Base-by-base conservation (phyloP, 2,329 filamentous ascomycete genomes). In the Paecilomyces variotii region DNA sequence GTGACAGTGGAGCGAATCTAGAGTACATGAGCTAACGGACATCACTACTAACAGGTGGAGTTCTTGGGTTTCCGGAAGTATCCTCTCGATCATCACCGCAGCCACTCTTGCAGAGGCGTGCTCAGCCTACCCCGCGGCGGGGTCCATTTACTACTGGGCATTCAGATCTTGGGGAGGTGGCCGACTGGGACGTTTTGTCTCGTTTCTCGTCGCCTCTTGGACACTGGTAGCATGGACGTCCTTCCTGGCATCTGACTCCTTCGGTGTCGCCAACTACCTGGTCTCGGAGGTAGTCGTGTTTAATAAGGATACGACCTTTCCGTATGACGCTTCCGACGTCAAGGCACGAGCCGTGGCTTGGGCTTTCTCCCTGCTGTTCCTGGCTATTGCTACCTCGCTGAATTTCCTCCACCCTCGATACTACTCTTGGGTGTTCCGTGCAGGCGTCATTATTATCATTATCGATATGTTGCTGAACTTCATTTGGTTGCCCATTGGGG, bases 171-270 rank as follows among this genome's bases (percentile, higher is more conserved):
- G 60, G 63, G 65, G 66, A 49, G 65, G 65, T 56, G 65, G 67
- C 45, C 56, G 61, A 26, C 2, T 63, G 4, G 65, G 63, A 7
- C 63, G 66, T 56, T 76, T 82, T 65, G 28, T 68, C 54, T 67
- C 65, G 1, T 82, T 81, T 64, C 67, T 83, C 14, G 80, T 82
- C 6, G 81, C 81, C 0, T 82, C 80, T 76, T 83, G 81, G 80
- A 80, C 76, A 56, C 79, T 79, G 0, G 82, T 80, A 2, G 81
- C 81, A 0, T 83, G 81, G 81, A 83, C 80, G 0, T 76, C 67
- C 6, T 68, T 69, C 39, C 56, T 69, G 26, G 65, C 65, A 3
- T 63, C 61, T 55, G 64, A 69, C 35, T 66, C 62, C 9, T 68
- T 68, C 35, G 65, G 65, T 9, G 67, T 67, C 27, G 65, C 67